These are phyloP conservation scores for Boletus subluridellus DNA, from an alignment of 1,284 basidiomycete genomes.

Conservation along the genomic window DNA sequence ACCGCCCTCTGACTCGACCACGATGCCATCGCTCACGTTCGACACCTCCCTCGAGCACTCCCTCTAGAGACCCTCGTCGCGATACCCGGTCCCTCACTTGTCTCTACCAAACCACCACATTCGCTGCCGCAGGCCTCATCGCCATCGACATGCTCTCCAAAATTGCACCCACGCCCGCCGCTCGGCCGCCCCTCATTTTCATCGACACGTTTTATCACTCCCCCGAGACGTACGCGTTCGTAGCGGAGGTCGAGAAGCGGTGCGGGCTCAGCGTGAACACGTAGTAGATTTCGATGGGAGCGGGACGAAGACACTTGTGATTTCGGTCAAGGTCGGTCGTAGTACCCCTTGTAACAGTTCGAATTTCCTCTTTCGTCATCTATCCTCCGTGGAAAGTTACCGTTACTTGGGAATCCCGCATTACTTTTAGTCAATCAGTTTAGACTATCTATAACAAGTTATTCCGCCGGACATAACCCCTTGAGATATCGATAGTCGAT, in stretches of 20 bases:
- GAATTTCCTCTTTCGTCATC: too few species aligned
- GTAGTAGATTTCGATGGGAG: conserved; percentile 71
- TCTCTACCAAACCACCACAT: too few species aligned
- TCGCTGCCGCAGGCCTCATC: conserved; percentile 79
- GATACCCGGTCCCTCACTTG: conserved; percentile 33
- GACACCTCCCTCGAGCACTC: conserved; percentile 44
- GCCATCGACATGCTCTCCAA: conserved; percentile 91
- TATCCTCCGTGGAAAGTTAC: too few species aligned
- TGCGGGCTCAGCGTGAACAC: conserved; percentile 76
- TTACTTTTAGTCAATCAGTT: not conserved
- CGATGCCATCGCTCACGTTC: conserved; percentile 23
- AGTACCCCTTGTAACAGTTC: too few species aligned
- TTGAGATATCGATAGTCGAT: not conserved
- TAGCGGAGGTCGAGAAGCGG: conserved; percentile 72
- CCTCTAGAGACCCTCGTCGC: conserved; percentile 25
- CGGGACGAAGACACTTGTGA: conserved; percentile 87
- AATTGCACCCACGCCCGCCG: conserved; percentile 49
- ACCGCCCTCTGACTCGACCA: too few species aligned
- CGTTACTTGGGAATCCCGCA: too few species aligned
- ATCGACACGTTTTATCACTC: conserved; percentile 98
- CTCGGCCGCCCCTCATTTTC: conserved; percentile 74
- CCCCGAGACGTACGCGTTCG: conserved; percentile 85
- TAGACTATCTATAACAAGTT: not conserved
- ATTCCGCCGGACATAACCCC: not conserved
- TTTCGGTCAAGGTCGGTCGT: conserved; percentile 78